Percentiles rank a stretch among this genome's conserved stretches.
phyloP scores from a whole-genome alignment of 163 green algal species.

The Chloromonas sp. region DNA sequence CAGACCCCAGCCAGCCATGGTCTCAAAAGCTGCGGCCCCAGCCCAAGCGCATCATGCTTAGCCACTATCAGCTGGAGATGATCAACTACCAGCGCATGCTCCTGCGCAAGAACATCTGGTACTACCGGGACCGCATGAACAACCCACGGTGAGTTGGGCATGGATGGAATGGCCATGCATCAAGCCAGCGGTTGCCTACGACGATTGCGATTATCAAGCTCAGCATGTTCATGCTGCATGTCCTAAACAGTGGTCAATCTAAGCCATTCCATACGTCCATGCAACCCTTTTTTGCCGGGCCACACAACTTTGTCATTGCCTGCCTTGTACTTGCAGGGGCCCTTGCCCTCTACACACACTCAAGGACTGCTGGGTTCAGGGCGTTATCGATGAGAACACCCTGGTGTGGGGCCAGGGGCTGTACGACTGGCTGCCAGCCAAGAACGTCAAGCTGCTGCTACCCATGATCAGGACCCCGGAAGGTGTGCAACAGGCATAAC shows the following conservation, averaged over 20 bases:
- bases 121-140: conserved; percentile 73
- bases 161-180: not conserved
- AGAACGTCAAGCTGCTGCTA: conserved; percentile 88
- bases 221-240: no score
- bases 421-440: conserved; percentile 83
- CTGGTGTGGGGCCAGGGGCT: conserved; percentile 93
- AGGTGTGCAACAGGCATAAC: conserved; percentile 41
- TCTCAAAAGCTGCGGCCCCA: conserved; percentile 31
- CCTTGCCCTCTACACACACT: conserved; percentile 86
- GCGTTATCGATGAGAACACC: conserved; percentile 93
- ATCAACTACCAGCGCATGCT: conserved; percentile 67
- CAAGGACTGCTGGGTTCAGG: conserved; percentile 85
- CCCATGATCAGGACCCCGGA: conserved; percentile 86
- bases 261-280: not conserved
- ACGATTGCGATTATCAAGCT: no score
- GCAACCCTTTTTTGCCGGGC: not conserved
- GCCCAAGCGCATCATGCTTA: conserved; percentile 39
- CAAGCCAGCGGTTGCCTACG: not conserved
- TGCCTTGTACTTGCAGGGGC: conserved; percentile 41
- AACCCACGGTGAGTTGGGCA: conserved; percentile 19
- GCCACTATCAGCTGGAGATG: conserved; percentile 57
- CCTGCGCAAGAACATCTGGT: conserved; percentile 86
- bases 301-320: no score
- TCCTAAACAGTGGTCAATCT: no score
- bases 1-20: conserved; percentile 13